A percentile compares a stretch with the other conserved stretches of the same genome.
Conservation (phyloP, 108 stramenopile species). For the Cyclotella sp. region DNA sequence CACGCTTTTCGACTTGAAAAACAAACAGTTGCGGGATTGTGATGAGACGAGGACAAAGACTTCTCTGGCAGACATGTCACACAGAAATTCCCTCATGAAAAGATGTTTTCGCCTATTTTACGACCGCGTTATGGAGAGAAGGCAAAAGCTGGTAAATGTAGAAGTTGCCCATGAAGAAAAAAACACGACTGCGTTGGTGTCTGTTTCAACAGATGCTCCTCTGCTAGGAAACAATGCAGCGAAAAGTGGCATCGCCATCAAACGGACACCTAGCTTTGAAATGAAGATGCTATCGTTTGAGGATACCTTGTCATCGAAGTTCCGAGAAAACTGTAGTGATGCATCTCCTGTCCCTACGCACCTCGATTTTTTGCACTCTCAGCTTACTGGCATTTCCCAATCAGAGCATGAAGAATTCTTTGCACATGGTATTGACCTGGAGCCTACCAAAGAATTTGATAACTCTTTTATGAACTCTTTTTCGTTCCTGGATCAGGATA, state of each 20-base stretch:
- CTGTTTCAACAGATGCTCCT: not conserved
- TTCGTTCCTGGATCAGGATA: not conserved
- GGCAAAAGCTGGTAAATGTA: not conserved
- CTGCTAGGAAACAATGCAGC: not conserved
- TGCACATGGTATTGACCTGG: not conserved
- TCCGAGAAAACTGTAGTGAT: not conserved
- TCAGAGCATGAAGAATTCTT: not conserved
- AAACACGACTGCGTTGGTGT: not conserved
- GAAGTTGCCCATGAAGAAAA: not conserved
- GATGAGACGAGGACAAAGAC: not conserved
- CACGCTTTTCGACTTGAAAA: not conserved
- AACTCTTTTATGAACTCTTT: not conserved
- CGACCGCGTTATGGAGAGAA: not conserved
- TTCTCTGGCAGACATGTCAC: not conserved
- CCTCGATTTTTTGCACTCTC: not conserved
- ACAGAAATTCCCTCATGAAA: not conserved
- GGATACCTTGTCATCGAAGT: slow-evolving; percentile 1
- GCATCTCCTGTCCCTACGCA: not conserved
- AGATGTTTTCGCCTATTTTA: not conserved
- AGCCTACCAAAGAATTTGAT: not conserved
- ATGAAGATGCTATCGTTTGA: not conserved
- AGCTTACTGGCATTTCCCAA: not conserved
- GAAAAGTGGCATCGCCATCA: not conserved
- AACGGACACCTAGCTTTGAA: slow-evolving; percentile 1
- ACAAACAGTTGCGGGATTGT: not conserved